Percentiles rank a stretch among this genome's conserved stretches.
Evolutionary conservation across 352 stramenopile species (phyloP).

Genomic region (Phytophthora crassamura): DNA sequence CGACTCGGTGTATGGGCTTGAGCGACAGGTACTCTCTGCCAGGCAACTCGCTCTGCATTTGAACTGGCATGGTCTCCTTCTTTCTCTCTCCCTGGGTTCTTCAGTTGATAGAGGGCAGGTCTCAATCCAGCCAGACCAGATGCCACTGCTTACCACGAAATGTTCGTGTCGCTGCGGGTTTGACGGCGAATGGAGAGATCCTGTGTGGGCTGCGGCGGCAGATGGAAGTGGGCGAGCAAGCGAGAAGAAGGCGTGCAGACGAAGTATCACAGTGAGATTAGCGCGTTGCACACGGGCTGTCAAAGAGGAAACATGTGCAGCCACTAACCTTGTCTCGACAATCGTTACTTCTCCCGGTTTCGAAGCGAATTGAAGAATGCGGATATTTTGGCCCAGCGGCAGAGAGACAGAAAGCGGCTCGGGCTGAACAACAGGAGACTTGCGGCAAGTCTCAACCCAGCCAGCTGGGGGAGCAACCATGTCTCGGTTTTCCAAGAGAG

Average conservation of each 20-base stretch:
- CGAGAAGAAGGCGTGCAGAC: slow-evolving; percentile 1
- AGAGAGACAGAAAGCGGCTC: slow-evolving; percentile 33
- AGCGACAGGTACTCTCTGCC: slow-evolving; percentile 33
- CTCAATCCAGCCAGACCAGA: slow-evolving; percentile 29
- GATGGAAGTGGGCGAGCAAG: slow-evolving; percentile 19
- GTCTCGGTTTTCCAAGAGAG: slow-evolving; percentile 33
- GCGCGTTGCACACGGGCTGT: slow-evolving; percentile 23
- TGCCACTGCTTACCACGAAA: slow-evolving; percentile 10
- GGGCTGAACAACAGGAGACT: slow-evolving; percentile 16
- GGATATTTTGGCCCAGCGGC: slow-evolving; percentile 15
- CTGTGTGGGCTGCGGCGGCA: slow-evolving; percentile 14
- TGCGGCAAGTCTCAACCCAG: slow-evolving; percentile 15
- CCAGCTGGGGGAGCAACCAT: slow-evolving; percentile 30
- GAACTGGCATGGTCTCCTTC: slow-evolving; percentile 30
- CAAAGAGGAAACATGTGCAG: slow-evolving; percentile 28
- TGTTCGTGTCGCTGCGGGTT: slow-evolving; percentile 3
- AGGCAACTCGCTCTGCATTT: slow-evolving; percentile 37
- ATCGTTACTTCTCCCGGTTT: slow-evolving; percentile 30
- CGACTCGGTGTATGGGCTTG: slow-evolving; percentile 30
- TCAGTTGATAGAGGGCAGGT: slow-evolving; percentile 21
- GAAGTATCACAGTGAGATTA: slow-evolving; percentile 28
- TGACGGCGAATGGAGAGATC: slow-evolving; percentile 17
- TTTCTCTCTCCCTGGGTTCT: slow-evolving; percentile 29
- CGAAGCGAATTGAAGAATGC: slow-evolving; percentile 28
- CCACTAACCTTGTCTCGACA: slow-evolving; percentile 36